phyloP scores from a whole-genome alignment of 345 rosid species.

The Citrus australasica region DNA sequence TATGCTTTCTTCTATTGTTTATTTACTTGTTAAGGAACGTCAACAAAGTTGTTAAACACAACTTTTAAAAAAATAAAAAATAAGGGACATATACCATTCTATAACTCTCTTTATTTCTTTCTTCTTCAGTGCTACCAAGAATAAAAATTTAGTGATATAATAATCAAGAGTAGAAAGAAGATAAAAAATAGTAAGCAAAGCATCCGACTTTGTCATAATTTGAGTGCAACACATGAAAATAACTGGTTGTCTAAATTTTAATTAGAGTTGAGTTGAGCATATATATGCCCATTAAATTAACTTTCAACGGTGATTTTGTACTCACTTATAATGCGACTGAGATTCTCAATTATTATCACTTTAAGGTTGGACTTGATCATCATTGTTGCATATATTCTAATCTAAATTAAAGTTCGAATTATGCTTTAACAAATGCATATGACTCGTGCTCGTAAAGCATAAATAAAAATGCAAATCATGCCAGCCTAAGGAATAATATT shows the following conservation, averaged over 20 bases:
- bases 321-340: neutral
- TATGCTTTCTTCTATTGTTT: neutral
- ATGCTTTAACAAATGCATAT: neutral
- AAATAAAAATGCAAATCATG: neutral
- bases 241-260: neutral
- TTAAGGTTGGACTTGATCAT: neutral
- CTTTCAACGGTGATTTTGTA: neutral
- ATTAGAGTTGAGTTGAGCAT: neutral
- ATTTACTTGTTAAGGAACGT: neutral
- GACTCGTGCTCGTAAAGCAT: neutral
- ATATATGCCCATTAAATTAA: neutral
- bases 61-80: too few species aligned
- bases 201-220: neutral
- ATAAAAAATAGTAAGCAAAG: neutral
- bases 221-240: neutral
- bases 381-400: neutral
- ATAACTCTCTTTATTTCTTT: neutral
- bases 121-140: conserved; percentile 5
- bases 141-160: conserved; percentile 5
- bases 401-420: neutral
- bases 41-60: neutral
- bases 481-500: neutral
- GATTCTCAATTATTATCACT: neutral
- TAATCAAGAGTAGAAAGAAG: neutral
- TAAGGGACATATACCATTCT: conserved; percentile 10